Evolutionary conservation across 306 rosid genomes (phyloP), one percentile per base, ranked within the genome.

Genomic region (Alnus rubra): DNA sequence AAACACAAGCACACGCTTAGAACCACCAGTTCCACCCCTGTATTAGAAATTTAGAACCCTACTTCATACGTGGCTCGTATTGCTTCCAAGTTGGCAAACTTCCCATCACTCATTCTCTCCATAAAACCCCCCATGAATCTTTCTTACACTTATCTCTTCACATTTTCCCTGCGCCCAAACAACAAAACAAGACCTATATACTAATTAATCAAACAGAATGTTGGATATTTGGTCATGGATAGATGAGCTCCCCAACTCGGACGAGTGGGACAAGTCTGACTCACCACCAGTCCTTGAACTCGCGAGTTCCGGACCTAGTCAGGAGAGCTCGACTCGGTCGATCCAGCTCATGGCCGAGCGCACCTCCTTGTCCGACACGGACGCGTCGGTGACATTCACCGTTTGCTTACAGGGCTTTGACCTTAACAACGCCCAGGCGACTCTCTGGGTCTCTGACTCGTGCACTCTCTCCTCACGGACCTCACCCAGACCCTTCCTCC

Each of bases 161-260:
- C 78, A 78, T 13, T 33, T 62, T 55, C 80, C 45, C 23, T 30
- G 14, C 65, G 58, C 71, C 74, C 62, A 45, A n/a, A 19, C 37
- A 39, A 12, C 5, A 70, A 9, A 7, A 0, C 42, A 50, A 31
- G 2, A 54, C 3, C 0, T n/a, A 35, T 42, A 6, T 23, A 23
- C 28, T 23, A 23, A 23, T 2, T 1, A 23, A 53, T 31, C 44
- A 39, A 35, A 47, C 64, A 12, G 31, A 75, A 30, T 48, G 59
- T 39, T 94, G 93, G 97, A 92, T 71, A 62, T 91, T 63, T 94
- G 98, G 98, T 83, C 95, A 8, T 94, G 98, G 98, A 94, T 94
- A 69, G 87, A 82, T 39, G 90, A 91, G 63, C 91, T 94, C 4
- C 93, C 92, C 35, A 86, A 76, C 88, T 89, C 89, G 12, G 74